These are phyloP conservation scores for Spergularia azorica DNA, from an alignment of 179 eudicot species.

Conservation along the genomic window DNA sequence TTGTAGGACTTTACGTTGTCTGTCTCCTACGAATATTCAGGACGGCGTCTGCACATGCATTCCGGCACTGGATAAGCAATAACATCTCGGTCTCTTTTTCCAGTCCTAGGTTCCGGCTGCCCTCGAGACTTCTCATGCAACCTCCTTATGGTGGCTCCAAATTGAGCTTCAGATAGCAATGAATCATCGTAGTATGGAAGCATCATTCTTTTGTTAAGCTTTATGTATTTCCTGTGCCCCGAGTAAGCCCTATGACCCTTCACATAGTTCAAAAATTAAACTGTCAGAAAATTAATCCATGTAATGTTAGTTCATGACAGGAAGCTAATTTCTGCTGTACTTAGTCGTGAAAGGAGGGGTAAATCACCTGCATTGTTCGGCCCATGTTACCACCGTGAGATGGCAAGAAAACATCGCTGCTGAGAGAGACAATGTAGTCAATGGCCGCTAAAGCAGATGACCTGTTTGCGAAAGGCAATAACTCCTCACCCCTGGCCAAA, in stretches of 20 bases:
- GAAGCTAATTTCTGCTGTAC: not conserved
- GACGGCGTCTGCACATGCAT: slow-evolving; percentile 60
- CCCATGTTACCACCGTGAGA: slow-evolving; percentile 86
- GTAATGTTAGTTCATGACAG: not conserved
- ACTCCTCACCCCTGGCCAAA: slow-evolving; percentile 59
- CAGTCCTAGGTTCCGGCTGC: slow-evolving; percentile 59
- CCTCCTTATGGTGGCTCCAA: slow-evolving; percentile 44
- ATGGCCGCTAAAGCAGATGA: slow-evolving; percentile 67
- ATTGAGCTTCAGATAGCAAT: slow-evolving; percentile 39
- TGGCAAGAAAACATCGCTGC: slow-evolving; percentile 78
- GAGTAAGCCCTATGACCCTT: slow-evolving; percentile 68
- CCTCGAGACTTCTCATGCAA: slow-evolving; percentile 59
- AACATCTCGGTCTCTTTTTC: slow-evolving; percentile 55
- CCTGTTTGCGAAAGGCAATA: slow-evolving; percentile 46
- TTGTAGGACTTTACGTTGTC: not conserved
- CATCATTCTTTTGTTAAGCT: slow-evolving; percentile 74
- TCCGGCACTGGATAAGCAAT: slow-evolving; percentile 72
- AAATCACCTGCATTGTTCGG: slow-evolving; percentile 66
- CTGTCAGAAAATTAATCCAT: not conserved
- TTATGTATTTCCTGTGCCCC: slow-evolving; percentile 53
- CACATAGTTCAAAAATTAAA: not conserved
- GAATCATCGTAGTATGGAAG: slow-evolving; percentile 50
- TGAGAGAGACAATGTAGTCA: slow-evolving; percentile 69
- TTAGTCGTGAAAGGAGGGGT: not conserved
- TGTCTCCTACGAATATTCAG: slow-evolving; percentile 16